Percentiles rank a stretch among this genome's conserved stretches.
Evolutionary conservation across 2,329 filamentous ascomycete genomes (phyloP).

Genomic region (Phoma sp.): DNA sequence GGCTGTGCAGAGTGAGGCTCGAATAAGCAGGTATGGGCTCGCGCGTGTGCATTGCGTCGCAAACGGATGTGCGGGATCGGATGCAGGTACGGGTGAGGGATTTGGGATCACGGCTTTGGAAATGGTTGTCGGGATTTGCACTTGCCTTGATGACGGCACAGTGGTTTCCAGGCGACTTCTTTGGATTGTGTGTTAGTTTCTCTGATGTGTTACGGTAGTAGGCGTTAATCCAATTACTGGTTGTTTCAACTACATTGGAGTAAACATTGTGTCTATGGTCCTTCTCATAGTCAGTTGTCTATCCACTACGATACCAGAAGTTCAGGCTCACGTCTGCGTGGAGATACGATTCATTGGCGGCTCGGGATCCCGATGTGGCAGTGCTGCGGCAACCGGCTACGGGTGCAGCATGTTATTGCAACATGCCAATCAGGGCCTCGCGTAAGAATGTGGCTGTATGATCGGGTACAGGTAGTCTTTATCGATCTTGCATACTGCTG

Average conservation of each 20-base stretch:
- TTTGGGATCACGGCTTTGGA: background rate
- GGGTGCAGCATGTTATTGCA: background rate
- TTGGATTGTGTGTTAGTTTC: no score
- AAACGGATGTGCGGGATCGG: background rate
- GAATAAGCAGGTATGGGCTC: background rate
- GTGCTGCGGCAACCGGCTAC: background rate
- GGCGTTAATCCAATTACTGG: no score
- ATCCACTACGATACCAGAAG: no score
- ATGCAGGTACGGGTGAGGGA: background rate
- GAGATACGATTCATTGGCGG: background rate
- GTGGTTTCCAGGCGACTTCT: background rate
- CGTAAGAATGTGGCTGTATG: background rate
- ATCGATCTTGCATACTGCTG: conserved; percentile 1
- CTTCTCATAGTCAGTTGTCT: no score
- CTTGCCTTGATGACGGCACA: background rate
- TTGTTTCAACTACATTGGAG: no score
- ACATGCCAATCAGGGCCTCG: background rate
- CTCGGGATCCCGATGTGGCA: background rate
- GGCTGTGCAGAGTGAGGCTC: background rate
- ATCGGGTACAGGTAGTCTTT: background rate
- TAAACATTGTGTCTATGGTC: no score
- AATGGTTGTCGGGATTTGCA: background rate
- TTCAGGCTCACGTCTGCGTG: no score
- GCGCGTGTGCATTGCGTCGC: background rate
- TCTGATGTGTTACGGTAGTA: no score